Evolutionary conservation across 805 yeast species (phyloP).

Genomic region (Monosporozyma servazzii): DNA sequence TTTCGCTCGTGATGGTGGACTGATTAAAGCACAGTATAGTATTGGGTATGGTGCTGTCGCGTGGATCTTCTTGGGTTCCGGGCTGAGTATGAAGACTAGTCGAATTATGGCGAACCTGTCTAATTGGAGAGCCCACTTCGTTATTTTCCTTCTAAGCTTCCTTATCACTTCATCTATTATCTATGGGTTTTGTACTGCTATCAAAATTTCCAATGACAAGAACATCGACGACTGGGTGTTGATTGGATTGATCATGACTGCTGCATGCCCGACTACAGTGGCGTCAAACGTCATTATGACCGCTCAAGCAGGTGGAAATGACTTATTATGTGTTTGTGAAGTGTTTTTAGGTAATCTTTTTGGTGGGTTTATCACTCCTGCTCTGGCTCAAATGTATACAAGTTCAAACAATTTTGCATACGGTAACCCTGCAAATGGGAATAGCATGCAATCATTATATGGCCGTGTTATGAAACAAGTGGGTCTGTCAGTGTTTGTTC

Average conservation of each 20-base stretch:
- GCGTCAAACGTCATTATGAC: constrained; percentile 92
- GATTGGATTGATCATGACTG: constrained; percentile 74
- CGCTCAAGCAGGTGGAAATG: constrained; percentile 75
- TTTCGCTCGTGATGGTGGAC: constrained; percentile 78
- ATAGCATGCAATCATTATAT: constrained; percentile 48
- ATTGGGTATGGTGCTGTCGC: constrained; percentile 86
- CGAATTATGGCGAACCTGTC: constrained; percentile 52
- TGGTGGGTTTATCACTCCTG: constrained; percentile 86
- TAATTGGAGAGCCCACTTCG: constrained; percentile 76
- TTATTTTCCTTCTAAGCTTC: constrained; percentile 60
- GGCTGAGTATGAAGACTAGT: constrained; percentile 63
- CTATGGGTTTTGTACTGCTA: constrained; percentile 64
- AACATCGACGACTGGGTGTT: constrained; percentile 68
- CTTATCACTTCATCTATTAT: constrained; percentile 61
- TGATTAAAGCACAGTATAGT: constrained; percentile 61
- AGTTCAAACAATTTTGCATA: constrained; percentile 50
- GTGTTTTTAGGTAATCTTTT: constrained; percentile 76
- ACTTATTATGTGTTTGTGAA: constrained; percentile 66
- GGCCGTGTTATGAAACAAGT: constrained; percentile 77
- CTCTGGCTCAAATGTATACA: constrained; percentile 64
- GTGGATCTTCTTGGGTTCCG: constrained; percentile 71
- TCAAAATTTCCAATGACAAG: constrained; percentile 46
- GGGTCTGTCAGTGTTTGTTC: constrained; percentile 76
- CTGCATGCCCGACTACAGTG: constrained; percentile 86
- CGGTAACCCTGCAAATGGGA: constrained; percentile 68